Evolutionary conservation across 2,329 filamentous ascomycete species (phyloP).

Genomic region (Cytospora piceae): DNA sequence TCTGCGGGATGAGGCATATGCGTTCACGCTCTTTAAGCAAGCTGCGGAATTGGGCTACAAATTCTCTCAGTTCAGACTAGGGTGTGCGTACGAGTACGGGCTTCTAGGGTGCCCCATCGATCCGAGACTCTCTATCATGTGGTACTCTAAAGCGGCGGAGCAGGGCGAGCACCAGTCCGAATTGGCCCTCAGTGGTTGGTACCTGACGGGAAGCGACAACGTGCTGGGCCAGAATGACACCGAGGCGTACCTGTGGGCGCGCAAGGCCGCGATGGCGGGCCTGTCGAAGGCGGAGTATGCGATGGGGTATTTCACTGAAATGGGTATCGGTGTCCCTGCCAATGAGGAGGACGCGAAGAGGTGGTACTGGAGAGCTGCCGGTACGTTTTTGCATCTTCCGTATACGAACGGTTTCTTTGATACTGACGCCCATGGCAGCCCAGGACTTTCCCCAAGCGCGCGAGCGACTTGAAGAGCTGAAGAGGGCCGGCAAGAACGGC

Average conservation of each 20-base stretch:
- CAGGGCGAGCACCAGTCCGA: slow-evolving; percentile 96
- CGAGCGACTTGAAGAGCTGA: slow-evolving; percentile 89
- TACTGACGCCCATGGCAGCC: slow-evolving; percentile 57
- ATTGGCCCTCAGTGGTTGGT: slow-evolving; percentile 86
- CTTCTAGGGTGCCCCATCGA: slow-evolving; percentile 82
- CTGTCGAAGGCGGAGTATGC: slow-evolving; percentile 95
- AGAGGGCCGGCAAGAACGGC: slow-evolving; percentile 72
- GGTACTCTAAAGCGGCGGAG: slow-evolving; percentile 89
- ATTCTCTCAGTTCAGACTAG: slow-evolving; percentile 88
- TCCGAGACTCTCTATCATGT: slow-evolving; percentile 82
- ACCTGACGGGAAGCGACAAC: slow-evolving; percentile 86
- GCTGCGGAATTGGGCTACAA: slow-evolving; percentile 92
- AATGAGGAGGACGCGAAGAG: slow-evolving; percentile 94
- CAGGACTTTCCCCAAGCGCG: slow-evolving; percentile 94
- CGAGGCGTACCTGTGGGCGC: slow-evolving; percentile 95
- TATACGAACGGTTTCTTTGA: slow-evolving; percentile 5
- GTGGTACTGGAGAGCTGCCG: slow-evolving; percentile 97
- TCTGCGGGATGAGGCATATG: slow-evolving; percentile 79
- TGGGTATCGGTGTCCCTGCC: slow-evolving; percentile 84
- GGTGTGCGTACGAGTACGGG: slow-evolving; percentile 88
- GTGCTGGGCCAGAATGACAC: slow-evolving; percentile 91
- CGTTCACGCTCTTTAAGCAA: slow-evolving; percentile 79
- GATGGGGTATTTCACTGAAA: slow-evolving; percentile 97
- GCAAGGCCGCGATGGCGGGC: slow-evolving; percentile 87
- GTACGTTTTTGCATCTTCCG: slow-evolving; percentile 66